Conservation (phyloP, 441 rosid genomes). For the Aquilaria agallochum region DNA sequence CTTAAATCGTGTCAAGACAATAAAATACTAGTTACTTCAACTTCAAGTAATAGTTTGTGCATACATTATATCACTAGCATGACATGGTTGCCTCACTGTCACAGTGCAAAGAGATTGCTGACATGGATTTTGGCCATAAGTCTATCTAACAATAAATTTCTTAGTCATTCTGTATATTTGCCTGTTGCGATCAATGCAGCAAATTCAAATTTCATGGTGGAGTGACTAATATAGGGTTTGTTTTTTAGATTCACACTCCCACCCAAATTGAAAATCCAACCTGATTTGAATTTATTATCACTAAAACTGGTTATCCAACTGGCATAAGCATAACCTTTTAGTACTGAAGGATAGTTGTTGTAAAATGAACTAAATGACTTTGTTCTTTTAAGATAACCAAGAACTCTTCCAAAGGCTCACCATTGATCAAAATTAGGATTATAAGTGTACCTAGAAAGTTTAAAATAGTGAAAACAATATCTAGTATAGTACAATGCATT, state of each 20-base stretch:
- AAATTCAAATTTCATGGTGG: not conserved
- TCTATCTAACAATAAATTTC: slow-evolving; percentile 2
- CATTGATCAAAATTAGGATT: slow-evolving; percentile 7
- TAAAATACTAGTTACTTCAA: too few species aligned
- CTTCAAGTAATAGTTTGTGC: too few species aligned
- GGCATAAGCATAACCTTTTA: not conserved
- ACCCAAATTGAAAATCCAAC: slow-evolving; percentile 14
- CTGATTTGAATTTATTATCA: not conserved
- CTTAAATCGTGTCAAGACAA: too few species aligned
- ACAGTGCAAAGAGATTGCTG: slow-evolving; percentile 2
- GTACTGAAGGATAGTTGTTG: too few species aligned
- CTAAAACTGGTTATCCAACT: not conserved
- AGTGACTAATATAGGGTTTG: slow-evolving; percentile 7
- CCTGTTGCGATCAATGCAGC: not conserved
- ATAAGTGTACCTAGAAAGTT: slow-evolving; percentile 8
- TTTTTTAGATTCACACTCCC: slow-evolving; percentile 2
- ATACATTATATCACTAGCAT: too few species aligned
- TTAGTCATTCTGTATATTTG: not conserved
- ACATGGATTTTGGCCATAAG: not conserved
- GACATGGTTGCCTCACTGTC: not conserved
- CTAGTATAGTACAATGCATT: not conserved
- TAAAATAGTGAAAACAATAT: slow-evolving; percentile 11
- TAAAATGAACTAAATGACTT: too few species aligned
- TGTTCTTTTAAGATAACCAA: too few species aligned
- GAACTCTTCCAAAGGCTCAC: not conserved